Percentiles rank a stretch among this genome's conserved stretches.
These are phyloP conservation scores for Leptographium galeiforme DNA, from an alignment of 2,329 filamentous ascomycete genomes.

Conservation along the genomic window DNA sequence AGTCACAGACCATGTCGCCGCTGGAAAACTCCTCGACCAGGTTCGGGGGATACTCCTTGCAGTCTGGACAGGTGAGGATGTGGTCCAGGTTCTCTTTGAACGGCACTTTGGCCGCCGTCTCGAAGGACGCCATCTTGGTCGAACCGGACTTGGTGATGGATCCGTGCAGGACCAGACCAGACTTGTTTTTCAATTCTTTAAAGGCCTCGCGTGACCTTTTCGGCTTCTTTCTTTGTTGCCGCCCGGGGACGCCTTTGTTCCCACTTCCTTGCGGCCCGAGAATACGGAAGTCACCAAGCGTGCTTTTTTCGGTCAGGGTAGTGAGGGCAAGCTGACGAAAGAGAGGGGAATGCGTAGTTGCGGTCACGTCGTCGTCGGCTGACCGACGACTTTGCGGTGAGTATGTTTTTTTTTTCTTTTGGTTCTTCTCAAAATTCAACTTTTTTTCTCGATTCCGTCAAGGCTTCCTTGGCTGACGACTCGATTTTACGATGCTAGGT, in stretches of 20 bases:
- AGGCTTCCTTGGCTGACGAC: too few relatives aligned
- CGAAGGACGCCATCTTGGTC: conserved; percentile 1
- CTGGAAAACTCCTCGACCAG: conserved; percentile 85
- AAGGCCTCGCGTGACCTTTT: conserved; percentile 9
- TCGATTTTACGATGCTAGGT: background rate
- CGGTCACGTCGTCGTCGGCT: conserved; percentile 20
- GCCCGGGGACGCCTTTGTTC: conserved; percentile 12
- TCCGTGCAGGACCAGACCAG: background rate
- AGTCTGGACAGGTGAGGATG: conserved; percentile 77
- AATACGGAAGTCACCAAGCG: conserved; percentile 4
- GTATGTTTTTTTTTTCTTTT: background rate
- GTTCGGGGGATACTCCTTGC: conserved; percentile 82
- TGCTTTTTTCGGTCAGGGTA: conserved; percentile 24
- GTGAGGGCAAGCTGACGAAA: conserved; percentile 44
- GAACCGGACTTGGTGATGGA: background rate
- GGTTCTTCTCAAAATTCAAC: background rate
- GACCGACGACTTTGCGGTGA: conserved; percentile 6
- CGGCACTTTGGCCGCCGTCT: conserved; percentile 16
- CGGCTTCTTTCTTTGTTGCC: conserved; percentile 15
- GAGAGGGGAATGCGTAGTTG: conserved; percentile 59
- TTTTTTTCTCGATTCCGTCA: background rate
- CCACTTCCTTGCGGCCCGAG: conserved; percentile 7
- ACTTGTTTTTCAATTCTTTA: conserved; percentile 11
- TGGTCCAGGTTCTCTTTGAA: conserved; percentile 78
- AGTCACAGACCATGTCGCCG: conserved; percentile 84